Percentiles rank a stretch among this genome's conserved stretches.
Evolutionary conservation across 2,329 filamentous ascomycete genomes (phyloP).

Genomic region (Xylariomycetidae sp.): DNA sequence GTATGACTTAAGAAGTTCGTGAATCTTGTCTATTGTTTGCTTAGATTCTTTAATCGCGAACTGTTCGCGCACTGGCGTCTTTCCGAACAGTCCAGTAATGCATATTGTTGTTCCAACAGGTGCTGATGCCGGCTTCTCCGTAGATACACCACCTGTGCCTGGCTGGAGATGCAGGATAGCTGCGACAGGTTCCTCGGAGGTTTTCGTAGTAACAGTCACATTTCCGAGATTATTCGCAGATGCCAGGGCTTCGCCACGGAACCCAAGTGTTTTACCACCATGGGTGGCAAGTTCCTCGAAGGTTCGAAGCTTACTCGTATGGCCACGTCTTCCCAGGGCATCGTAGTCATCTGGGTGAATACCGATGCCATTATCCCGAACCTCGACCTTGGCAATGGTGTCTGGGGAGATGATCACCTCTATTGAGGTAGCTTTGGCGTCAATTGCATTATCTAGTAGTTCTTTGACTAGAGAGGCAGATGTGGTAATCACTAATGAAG

Average conservation of each 20-base stretch:
- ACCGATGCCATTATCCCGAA: constrained; percentile 70
- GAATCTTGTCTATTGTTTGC: constrained; percentile 54
- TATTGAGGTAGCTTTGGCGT: constrained; percentile 63
- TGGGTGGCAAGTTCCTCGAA: constrained; percentile 57
- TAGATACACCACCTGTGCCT: constrained; percentile 35
- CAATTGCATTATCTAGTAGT: constrained; percentile 71
- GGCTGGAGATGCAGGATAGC: constrained; percentile 39
- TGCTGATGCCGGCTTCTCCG: constrained; percentile 38
- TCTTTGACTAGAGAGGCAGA: constrained; percentile 66
- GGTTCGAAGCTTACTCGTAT: constrained; percentile 69
- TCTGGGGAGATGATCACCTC: constrained; percentile 61
- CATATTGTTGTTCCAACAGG: constrained; percentile 66
- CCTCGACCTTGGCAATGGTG: constrained; percentile 63
- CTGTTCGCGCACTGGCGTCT: constrained; percentile 60
- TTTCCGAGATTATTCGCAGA: constrained; percentile 57
- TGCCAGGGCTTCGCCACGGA: constrained; percentile 70
- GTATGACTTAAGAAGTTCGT: constrained; percentile 57
- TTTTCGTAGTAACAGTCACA: constrained; percentile 60
- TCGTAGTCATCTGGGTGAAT: constrained; percentile 59
- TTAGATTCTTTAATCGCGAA: constrained; percentile 50
- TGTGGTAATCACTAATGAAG: constrained; percentile 55
- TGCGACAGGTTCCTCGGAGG: constrained; percentile 56
- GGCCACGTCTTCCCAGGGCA: constrained; percentile 58
- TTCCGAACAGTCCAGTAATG: constrained; percentile 54
- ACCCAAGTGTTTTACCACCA: constrained; percentile 62